A percentile compares a stretch with the other conserved stretches of the same genome.
Conservation (phyloP, 1,284 basidiomycete species). For the Cystobasidium pallidum region DNA sequence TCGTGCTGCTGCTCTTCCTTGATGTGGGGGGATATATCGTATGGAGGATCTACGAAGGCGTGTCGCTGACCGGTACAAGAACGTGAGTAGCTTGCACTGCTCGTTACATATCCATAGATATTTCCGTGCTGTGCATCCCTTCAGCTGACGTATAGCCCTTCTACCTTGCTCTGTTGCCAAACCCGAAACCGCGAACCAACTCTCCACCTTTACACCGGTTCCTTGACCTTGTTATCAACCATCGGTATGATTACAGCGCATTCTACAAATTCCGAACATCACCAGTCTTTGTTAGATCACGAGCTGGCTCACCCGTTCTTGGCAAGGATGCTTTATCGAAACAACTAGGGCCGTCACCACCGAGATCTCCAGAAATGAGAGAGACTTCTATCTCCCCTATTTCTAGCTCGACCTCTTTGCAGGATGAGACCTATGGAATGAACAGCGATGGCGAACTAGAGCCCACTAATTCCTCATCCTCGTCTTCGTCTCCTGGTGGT, state of each 20-base stretch:
- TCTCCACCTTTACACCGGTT: background rate
- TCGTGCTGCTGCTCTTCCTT: constrained; percentile 31
- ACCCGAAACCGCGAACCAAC: background rate
- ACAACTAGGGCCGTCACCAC: constrained; percentile 6
- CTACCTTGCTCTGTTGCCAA: background rate
- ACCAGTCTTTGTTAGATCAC: constrained; percentile 32
- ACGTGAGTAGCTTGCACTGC: constrained; percentile 42
- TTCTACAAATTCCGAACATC: constrained; percentile 43
- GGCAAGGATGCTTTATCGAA: constrained; percentile 9
- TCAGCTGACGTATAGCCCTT: background rate
- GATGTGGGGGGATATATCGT: constrained; percentile 39
- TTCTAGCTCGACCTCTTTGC: constrained; percentile 29
- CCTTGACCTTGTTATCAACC: background rate
- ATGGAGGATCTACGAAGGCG: constrained; percentile 21
- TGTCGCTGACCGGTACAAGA: constrained; percentile 18
- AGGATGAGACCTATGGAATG: constrained; percentile 17
- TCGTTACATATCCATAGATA: background rate
- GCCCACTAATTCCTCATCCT: background rate
- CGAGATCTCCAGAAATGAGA: constrained; percentile 23
- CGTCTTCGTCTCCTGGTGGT: constrained; percentile 13
- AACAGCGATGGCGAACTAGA: constrained; percentile 27
- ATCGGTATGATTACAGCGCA: constrained; percentile 8
- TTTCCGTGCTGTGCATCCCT: background rate
- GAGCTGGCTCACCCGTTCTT: constrained; percentile 23
- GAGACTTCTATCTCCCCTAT: constrained; percentile 38